Evolutionary conservation across 805 yeast genomes (phyloP), one percentile per base, ranked within the genome.

Genomic region (Middelhovenomyces tepae): DNA sequence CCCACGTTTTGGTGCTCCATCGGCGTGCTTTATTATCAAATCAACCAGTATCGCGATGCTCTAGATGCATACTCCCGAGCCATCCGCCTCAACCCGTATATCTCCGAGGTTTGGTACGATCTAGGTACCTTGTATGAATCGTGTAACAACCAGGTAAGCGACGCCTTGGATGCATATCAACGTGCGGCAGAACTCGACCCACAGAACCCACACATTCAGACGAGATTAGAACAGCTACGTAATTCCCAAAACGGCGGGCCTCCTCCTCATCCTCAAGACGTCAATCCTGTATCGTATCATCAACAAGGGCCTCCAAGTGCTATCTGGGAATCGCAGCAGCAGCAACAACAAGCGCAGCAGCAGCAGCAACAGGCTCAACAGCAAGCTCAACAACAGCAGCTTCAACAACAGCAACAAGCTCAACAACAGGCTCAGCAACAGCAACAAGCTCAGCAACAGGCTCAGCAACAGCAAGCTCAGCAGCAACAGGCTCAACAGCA

Each of bases 81-180:
- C 7, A 91, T 91, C 40, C 71, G 96, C 47, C 71, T 91, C 50
- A 91, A 91, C 49, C 98, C 98, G 10, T 87, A 87, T 64, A 81
- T 91, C 45, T 76, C 91, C 39, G 98, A 91, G 59, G 98, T 91
- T 16, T 91, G 98, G 98, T 91, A 91, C 60, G 98, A 91, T 60
- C 70, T 91, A 53, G 98, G 98, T 38, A 91, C 97, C 4, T 64
- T 91, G 26, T 91, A 91, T 57, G 98, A 91, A 60, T 85, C 96
- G 22, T 91, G 98, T 63, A 91, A 87, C 60, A 87, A 89, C 61
- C 98, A 91, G 61, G 71, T 86, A 39, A 72, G 78, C 39, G 98
- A 91, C 56, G 98, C 98, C 1, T 64, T 91, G 43, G 97, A 91
- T 59, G 98, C 98, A 2, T 91, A 91, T 55, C 83, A 83, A 50